A percentile compares a stretch with the other conserved stretches of the same genome.
Evolutionary conservation across 2,329 filamentous ascomycete species (phyloP).

Genomic region (Aureobasidium uvarum): DNA sequence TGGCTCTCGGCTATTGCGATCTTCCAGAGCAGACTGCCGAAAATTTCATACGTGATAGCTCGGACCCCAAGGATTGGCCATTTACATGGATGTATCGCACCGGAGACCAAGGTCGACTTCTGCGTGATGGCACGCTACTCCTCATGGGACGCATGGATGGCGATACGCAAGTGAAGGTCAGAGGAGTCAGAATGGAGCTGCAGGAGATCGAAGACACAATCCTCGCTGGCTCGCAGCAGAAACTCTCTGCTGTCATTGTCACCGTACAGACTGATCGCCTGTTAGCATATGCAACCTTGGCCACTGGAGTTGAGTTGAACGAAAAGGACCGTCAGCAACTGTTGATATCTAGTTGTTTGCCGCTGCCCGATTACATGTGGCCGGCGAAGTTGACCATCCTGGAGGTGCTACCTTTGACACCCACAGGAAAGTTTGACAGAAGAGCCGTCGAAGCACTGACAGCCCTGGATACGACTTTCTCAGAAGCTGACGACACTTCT

Average conservation of each 20-base stretch:
- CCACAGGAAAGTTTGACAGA: background rate
- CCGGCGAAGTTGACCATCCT: background rate
- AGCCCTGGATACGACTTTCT: no score
- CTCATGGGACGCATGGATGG: conserved; percentile 44
- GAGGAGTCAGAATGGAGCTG: conserved; percentile 50
- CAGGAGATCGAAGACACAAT: conserved; percentile 44
- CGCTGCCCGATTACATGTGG: background rate
- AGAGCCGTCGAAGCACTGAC: background rate
- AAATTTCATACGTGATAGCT: conserved; percentile 38
- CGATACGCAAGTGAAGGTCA: conserved; percentile 50
- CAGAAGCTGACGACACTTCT: no score
- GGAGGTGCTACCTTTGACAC: background rate
- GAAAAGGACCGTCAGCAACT: background rate
- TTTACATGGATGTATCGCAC: background rate
- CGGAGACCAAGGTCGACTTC: conserved; percentile 33
- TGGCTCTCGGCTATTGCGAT: conserved; percentile 41
- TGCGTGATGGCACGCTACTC: conserved; percentile 39
- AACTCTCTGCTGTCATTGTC: background rate
- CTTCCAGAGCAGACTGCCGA: background rate
- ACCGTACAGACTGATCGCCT: background rate
- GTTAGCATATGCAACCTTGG: no score
- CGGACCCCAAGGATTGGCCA: background rate
- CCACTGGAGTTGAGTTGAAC: background rate
- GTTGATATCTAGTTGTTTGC: background rate
- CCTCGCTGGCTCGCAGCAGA: background rate